phyloP scores from a whole-genome alignment of 1,284 basidiomycete genomes.

The Fomitopsis schrenkii region DNA sequence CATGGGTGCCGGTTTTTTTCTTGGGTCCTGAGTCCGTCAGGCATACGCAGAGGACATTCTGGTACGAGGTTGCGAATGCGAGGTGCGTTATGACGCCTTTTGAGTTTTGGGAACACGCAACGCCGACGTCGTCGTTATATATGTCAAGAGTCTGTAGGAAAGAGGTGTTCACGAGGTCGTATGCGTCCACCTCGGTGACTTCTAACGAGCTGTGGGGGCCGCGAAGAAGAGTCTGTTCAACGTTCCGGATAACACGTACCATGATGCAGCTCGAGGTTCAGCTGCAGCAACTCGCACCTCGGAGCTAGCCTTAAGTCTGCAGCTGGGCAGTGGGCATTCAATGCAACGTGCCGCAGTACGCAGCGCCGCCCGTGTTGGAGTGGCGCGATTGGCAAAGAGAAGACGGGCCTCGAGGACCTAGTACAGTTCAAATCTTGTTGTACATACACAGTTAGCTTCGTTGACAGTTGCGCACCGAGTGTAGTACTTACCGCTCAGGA shows the following conservation, averaged over 20 bases:
- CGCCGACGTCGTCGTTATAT: conserved; percentile 24
- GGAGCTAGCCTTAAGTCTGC: no score
- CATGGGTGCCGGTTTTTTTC: not conserved
- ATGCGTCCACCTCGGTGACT: conserved; percentile 1
- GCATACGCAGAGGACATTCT: conserved; percentile 25
- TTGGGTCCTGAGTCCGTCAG: not conserved
- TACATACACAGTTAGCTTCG: no score
- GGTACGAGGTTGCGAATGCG: conserved; percentile 32
- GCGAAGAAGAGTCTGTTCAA: conserved; percentile 6
- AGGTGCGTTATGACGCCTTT: conserved; percentile 30
- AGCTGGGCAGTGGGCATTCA: no score
- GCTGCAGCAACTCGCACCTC: no score
- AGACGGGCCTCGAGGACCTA: no score
- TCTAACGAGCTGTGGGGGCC: not conserved
- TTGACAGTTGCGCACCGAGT: no score
- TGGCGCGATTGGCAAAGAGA: no score
- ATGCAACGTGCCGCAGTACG: no score
- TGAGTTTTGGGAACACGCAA: conserved; percentile 36
- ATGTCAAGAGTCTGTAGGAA: conserved; percentile 25
- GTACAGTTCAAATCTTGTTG: no score
- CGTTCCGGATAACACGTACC: not conserved
- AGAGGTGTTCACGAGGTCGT: conserved; percentile 15
- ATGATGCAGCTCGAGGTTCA: not conserved
- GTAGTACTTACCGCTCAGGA: no score
- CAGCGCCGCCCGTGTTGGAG: no score